Evolutionary conservation across 2,329 filamentous ascomycete genomes (phyloP).

Genomic region (Neospermospora avenae): DNA sequence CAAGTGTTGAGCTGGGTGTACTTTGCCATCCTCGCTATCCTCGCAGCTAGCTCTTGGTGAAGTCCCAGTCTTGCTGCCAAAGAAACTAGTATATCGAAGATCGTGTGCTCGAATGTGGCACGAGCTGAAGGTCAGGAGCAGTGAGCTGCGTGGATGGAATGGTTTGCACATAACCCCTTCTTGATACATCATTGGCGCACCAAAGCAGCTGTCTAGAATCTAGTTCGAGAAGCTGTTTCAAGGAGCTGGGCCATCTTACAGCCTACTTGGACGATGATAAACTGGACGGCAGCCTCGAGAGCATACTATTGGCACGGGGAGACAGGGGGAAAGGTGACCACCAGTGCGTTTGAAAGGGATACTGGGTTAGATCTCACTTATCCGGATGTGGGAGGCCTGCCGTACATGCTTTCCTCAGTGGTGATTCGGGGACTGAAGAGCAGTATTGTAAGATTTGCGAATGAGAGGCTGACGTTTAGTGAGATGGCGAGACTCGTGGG

Average conservation of each 20-base stretch:
- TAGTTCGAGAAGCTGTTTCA: background rate
- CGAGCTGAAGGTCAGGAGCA: too few relatives aligned
- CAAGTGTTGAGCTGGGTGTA: too few relatives aligned
- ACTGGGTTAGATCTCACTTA: background rate
- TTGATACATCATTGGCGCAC: too few relatives aligned
- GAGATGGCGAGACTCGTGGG: background rate
- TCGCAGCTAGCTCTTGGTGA: too few relatives aligned
- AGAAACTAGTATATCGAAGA: too few relatives aligned
- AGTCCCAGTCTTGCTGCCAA: too few relatives aligned
- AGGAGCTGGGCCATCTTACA: constrained; percentile 12
- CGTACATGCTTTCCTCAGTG: background rate
- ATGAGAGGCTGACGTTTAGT: background rate
- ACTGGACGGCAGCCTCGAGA: background rate
- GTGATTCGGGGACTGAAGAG: background rate
- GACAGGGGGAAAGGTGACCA: background rate
- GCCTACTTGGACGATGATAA: constrained; percentile 4
- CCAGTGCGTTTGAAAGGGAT: background rate
- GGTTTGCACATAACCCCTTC: too few relatives aligned
- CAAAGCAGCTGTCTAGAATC: constrained; percentile 1
- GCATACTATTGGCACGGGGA: background rate
- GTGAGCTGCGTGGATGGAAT: too few relatives aligned
- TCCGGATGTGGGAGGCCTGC: constrained; percentile 10
- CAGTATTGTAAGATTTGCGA: background rate
- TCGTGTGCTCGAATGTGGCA: too few relatives aligned
- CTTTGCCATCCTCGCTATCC: too few relatives aligned